Percentiles rank a stretch among this genome's conserved stretches.
phyloP scores from a whole-genome alignment of 2,329 filamentous ascomycete species.

The Colletotrichum limetticola region DNA sequence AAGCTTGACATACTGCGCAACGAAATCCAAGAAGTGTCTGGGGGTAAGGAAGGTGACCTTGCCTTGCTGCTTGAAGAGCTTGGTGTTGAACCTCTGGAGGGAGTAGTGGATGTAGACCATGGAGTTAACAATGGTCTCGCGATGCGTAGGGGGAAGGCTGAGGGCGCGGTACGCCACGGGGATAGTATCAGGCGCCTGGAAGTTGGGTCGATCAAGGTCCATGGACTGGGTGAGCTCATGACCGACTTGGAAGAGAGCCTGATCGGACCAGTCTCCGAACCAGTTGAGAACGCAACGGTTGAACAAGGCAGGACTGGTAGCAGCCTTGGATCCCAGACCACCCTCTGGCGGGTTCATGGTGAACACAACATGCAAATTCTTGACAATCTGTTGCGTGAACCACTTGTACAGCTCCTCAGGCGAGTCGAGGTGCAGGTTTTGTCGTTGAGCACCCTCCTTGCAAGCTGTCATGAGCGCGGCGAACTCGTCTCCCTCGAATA shows the following conservation, averaged over 20 bases:
- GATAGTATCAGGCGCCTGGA: constrained; percentile 87
- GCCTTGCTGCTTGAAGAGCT: constrained; percentile 90
- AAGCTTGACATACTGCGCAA: constrained; percentile 95
- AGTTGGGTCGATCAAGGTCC: constrained; percentile 90
- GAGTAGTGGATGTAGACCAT: constrained; percentile 99
- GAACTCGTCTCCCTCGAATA: constrained; percentile 99
- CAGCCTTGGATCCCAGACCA: constrained; percentile 93
- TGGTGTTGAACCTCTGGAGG: constrained; percentile 87
- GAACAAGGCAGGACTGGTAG: constrained; percentile 97
- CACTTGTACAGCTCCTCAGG: constrained; percentile 99
- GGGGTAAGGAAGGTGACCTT: constrained; percentile 94
- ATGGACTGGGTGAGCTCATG: constrained; percentile 96
- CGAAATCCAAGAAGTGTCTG: constrained; percentile 97
- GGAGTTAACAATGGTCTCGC: constrained; percentile 92
- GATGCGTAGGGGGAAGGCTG: constrained; percentile 84
- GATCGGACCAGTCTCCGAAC: constrained; percentile 99
- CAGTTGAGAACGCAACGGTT: constrained; percentile 99
- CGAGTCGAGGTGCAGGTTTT: constrained; percentile 94
- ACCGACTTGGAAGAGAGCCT: constrained; percentile 97
- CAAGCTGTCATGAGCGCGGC: constrained; percentile 99
- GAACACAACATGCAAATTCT: constrained; percentile 98
- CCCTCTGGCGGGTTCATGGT: constrained; percentile 99
- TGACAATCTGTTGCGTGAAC: constrained; percentile 99
- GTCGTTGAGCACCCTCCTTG: constrained; percentile 96
- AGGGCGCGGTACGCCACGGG: constrained; percentile 92